Conservation (phyloP, 495 filamentous ascomycete species). For the Aspergillus affinis region DNA sequence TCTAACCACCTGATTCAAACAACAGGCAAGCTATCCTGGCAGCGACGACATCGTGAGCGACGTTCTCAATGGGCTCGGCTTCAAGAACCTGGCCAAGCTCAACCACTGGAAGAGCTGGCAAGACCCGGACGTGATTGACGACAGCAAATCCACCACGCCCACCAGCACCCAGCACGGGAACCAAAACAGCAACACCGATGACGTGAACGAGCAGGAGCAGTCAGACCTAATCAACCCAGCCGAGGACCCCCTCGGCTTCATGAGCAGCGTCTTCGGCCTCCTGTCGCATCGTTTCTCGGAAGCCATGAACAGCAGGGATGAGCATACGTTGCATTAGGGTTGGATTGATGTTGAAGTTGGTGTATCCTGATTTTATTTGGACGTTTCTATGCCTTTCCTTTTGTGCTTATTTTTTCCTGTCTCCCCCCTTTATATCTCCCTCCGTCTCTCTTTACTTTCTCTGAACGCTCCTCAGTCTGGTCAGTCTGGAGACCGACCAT, state of each 20-base stretch:
- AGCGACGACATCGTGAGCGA: slow-evolving; percentile 24
- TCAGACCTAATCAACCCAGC: slow-evolving; percentile 17
- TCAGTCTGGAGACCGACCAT: not conserved
- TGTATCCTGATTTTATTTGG: not conserved
- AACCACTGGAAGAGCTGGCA: slow-evolving; percentile 13
- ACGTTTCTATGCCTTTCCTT: not conserved
- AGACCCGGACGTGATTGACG: slow-evolving; percentile 13
- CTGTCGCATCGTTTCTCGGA: slow-evolving; percentile 25
- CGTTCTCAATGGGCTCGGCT: slow-evolving; percentile 24
- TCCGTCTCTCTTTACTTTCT: not conserved
- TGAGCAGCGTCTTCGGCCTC: slow-evolving; percentile 20
- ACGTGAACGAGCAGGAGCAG: slow-evolving; percentile 8
- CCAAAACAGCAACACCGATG: not conserved
- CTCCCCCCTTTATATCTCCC: too few relatives aligned
- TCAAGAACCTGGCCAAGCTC: slow-evolving; percentile 18
- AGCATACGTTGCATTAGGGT: slow-evolving; percentile 24
- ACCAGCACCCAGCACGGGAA: slow-evolving; percentile 4
- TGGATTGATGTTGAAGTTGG: not conserved
- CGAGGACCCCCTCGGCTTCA: slow-evolving; percentile 24
- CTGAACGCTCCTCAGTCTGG: not conserved
- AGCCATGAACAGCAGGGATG: slow-evolving; percentile 36
- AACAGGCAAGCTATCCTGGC: slow-evolving; percentile 15
- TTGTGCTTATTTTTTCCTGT: not conserved
- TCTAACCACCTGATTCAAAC: slow-evolving; percentile 9
- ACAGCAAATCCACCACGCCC: slow-evolving; percentile 8